phyloP scores from a whole-genome alignment of 176 grass and related monocot genomes.

The Avena insularis region DNA sequence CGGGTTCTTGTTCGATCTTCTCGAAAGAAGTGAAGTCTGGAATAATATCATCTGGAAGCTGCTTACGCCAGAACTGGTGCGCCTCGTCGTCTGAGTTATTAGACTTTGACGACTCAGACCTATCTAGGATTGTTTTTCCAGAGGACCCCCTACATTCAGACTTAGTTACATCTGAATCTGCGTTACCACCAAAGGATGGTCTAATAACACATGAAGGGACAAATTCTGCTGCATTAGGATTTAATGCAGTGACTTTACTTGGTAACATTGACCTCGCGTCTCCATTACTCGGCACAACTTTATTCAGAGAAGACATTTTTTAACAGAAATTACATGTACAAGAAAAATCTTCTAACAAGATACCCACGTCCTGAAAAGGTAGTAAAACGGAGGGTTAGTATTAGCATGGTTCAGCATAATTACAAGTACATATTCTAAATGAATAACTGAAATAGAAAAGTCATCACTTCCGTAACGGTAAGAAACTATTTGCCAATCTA shows the following conservation, averaged over 20 bases:
- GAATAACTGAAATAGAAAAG: background rate
- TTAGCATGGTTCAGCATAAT: background rate
- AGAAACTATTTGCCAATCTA: background rate
- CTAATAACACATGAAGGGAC: constrained; percentile 74
- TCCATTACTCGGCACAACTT: constrained; percentile 53
- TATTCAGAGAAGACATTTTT: constrained; percentile 81
- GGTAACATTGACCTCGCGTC: constrained; percentile 55
- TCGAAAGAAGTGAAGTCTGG: constrained; percentile 80
- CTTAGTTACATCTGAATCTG: constrained; percentile 57
- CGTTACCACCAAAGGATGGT: constrained; percentile 53
- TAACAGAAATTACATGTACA: constrained; percentile 62
- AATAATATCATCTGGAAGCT: constrained; percentile 98
- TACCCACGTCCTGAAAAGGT: constrained; percentile 80
- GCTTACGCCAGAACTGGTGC: constrained; percentile 81
- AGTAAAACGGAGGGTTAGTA: background rate
- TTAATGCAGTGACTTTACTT: constrained; percentile 75
- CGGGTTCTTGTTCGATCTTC: constrained; percentile 66
- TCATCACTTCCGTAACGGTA: background rate
- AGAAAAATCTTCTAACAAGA: constrained; percentile 39
- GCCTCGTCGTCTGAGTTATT: constrained; percentile 95
- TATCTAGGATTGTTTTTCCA: constrained; percentile 74
- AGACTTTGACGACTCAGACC: constrained; percentile 78
- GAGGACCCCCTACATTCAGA: constrained; percentile 52
- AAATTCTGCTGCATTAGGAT: constrained; percentile 98
- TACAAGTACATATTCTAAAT: background rate